Evolutionary conservation across 495 filamentous ascomycete genomes (phyloP).

Genomic region (Lophiostoma macrostomum): DNA sequence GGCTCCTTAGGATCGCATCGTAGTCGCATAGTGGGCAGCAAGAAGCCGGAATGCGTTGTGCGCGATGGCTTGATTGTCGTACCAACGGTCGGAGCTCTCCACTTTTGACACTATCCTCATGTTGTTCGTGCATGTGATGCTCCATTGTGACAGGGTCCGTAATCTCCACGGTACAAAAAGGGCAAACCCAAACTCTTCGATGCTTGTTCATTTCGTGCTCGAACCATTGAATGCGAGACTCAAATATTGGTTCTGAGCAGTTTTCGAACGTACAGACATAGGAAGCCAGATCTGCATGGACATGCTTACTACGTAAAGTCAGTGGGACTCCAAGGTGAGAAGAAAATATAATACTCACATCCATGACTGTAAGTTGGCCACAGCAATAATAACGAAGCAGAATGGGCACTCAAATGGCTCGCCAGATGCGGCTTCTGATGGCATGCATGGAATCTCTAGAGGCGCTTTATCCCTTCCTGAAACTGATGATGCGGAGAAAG

Average conservation of each 20-base stretch:
- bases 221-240: slow-evolving; percentile 1
- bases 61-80: neutral
- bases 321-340: neutral
- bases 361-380: neutral
- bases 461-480: neutral
- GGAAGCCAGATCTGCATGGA: slow-evolving; percentile 2
- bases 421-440: neutral
- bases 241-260: neutral
- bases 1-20: neutral
- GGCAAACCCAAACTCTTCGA: slow-evolving; percentile 1
- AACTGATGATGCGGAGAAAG: slow-evolving; percentile 1
- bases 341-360: neutral
- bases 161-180: neutral
- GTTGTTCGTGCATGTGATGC: neutral
- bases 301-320: neutral
- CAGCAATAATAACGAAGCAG: neutral
- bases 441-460: neutral
- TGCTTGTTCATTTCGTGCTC: slow-evolving; percentile 3
- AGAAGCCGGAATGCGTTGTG: slow-evolving; percentile 2
- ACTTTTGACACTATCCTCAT: neutral
- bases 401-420: slow-evolving; percentile 6
- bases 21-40: slow-evolving; percentile 6
- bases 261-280: neutral
- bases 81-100: neutral
- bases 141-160: neutral